Evolutionary conservation across 2,329 filamentous ascomycete genomes (phyloP), one percentile per base, ranked within the genome.

Genomic region (Ophiostoma novo-ulmi): DNA sequence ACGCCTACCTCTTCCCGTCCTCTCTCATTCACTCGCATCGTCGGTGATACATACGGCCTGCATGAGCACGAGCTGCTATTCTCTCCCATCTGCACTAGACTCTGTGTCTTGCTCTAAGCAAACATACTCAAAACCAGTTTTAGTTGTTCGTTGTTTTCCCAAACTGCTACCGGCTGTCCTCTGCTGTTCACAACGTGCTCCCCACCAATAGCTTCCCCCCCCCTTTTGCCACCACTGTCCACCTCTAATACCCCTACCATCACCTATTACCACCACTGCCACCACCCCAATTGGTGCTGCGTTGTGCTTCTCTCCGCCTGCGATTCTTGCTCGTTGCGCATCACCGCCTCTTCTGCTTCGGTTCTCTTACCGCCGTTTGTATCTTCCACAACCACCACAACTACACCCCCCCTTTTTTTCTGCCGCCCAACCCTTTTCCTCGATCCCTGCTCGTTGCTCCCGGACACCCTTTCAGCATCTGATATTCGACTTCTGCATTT

Each of bases 261-360:
- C n/a, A 14, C 52, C 17, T 14, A n/a, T 22, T 22, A 58, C n/a
- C n/a, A 63, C 26, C n/a, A 14, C 58, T 20, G 14, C 58, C n/a
- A 65, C 22, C 36, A 58, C 67, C 52, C 41, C 39, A 14, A 68
- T 35, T 36, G 66, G 55, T 58, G 66, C 41, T 67, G 39, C 41
- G 26, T 72, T 70, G 61, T 66, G 67, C 69, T 70, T 69, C 61
- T 70, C 72, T 74, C 73, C 61, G 72, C 71, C 74, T 75, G 74
- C 73, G 63, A 66, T 35, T 35, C 61, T 31, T 71, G 69, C 72
- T 69, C 68, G 70, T 69, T 71, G 70, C 55, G 38, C 65, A 70
- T 70, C 70, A 70, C 71, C 71, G 63, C 71, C 63, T 67, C 26
- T 63, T 72, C 65, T 58, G 36, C 17, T 35, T 20, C 38, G 38